Evolutionary conservation across 768 basidiomycete genomes (phyloP).

Genomic region (Favolaschia claudopus): DNA sequence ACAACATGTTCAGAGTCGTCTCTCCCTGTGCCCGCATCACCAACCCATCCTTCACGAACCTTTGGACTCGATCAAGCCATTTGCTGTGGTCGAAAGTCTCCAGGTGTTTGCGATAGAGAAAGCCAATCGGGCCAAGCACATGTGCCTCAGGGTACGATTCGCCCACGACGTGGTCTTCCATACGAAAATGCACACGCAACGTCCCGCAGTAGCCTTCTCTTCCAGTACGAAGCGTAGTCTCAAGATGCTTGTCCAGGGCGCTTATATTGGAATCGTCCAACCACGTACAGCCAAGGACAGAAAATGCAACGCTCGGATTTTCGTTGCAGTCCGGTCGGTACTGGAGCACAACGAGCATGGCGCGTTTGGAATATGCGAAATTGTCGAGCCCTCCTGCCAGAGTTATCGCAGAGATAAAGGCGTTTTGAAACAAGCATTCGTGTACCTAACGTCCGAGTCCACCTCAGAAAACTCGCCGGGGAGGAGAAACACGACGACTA

Average conservation of each 20-base stretch:
- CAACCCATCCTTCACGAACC: slow-evolving; percentile 17
- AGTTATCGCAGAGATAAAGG: slow-evolving; percentile 7
- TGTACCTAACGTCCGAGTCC: slow-evolving; percentile 8
- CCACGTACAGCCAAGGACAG: background rate
- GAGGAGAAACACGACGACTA: background rate
- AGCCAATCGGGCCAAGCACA: background rate
- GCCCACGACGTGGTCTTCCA: slow-evolving; percentile 8
- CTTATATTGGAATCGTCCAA: background rate
- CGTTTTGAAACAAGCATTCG: slow-evolving; percentile 11
- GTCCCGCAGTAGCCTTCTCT: background rate
- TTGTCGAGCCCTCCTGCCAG: slow-evolving; percentile 15
- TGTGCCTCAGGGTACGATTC: slow-evolving; percentile 12
- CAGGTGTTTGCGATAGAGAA: background rate
- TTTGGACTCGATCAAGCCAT: slow-evolving; percentile 14
- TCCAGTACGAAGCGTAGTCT: background rate
- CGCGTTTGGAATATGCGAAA: slow-evolving; percentile 3
- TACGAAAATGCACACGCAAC: slow-evolving; percentile 11
- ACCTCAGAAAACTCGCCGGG: too few relatives aligned
- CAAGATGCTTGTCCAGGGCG: background rate
- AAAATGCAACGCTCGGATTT: slow-evolving; percentile 14
- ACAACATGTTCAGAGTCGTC: background rate
- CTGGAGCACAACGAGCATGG: background rate
- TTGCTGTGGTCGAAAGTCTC: slow-evolving; percentile 1
- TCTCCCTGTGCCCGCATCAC: slow-evolving; percentile 6
- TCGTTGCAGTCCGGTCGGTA: slow-evolving; percentile 20